phyloP scores from a whole-genome alignment of 179 eudicot genomes.

The Vitellaria paradoxa region DNA sequence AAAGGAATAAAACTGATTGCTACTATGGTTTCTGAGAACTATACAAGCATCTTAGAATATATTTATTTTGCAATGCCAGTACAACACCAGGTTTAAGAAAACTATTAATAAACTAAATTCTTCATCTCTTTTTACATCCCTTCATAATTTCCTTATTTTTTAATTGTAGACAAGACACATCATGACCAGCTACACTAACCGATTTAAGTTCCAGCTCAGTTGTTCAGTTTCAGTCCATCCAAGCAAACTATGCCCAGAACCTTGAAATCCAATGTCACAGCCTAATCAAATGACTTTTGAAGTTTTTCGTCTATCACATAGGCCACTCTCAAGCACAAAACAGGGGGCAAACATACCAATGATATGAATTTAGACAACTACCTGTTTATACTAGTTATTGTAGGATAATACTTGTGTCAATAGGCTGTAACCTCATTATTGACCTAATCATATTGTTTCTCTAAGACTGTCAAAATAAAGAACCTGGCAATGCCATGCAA shows the following conservation, averaged over 20 bases:
- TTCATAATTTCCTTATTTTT: background rate
- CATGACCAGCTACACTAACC: background rate
- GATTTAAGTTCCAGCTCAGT: background rate
- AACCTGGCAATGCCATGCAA: background rate
- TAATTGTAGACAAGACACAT: background rate
- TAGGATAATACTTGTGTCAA: background rate
- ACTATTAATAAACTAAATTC: background rate
- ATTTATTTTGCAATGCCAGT: background rate
- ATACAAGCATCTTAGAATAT: background rate
- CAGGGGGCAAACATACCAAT: background rate
- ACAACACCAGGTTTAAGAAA: background rate
- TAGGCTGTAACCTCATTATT: background rate
- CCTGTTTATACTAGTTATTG: background rate
- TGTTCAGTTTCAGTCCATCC: background rate
- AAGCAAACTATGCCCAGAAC: background rate
- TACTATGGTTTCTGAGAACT: background rate
- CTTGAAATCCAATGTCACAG: background rate
- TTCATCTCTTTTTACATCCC: background rate
- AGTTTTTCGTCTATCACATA: background rate
- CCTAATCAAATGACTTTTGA: background rate
- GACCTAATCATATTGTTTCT: background rate
- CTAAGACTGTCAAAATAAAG: background rate
- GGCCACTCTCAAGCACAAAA: background rate
- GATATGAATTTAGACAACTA: background rate
- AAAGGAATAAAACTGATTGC: no score